phyloP scores from a whole-genome alignment of 2,329 filamentous ascomycete species.

The Pseudogymnoascus sp. region DNA sequence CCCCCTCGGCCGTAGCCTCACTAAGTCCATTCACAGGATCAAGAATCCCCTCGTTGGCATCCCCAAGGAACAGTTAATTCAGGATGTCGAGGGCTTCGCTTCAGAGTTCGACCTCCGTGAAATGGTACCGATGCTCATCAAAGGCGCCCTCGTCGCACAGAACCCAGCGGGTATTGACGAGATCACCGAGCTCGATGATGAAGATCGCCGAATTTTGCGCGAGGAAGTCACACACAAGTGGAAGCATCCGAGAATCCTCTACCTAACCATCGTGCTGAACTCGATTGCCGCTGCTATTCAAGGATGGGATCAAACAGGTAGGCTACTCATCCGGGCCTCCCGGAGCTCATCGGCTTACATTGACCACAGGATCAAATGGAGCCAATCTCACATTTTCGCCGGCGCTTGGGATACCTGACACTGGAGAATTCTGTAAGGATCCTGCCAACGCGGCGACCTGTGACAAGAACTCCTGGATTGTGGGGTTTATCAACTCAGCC shows the following conservation, averaged over 20 bases:
- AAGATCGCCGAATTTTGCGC: constrained; percentile 28
- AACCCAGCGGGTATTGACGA: constrained; percentile 17
- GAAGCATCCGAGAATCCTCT: constrained; percentile 54
- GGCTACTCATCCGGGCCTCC: constrained; percentile 29
- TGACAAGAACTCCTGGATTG: constrained; percentile 37
- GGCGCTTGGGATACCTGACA: constrained; percentile 31
- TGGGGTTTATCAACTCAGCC: constrained; percentile 52
- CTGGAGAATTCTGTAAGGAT: constrained; percentile 9
- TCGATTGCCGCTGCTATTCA: constrained; percentile 62
- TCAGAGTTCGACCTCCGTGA: constrained; percentile 47
- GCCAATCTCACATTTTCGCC: constrained; percentile 34
- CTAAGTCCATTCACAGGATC: constrained; percentile 33
- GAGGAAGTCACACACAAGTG: constrained; percentile 61
- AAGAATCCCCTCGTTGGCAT: constrained; percentile 51
- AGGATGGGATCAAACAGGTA: constrained; percentile 36
- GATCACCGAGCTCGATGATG: constrained; percentile 25
- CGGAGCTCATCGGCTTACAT: constrained; percentile 46
- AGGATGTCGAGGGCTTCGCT: constrained; percentile 53
- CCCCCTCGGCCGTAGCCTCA: neutral
- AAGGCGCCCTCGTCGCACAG: constrained; percentile 36
- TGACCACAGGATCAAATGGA: constrained; percentile 39
- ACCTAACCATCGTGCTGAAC: constrained; percentile 59
- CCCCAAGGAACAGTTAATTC: constrained; percentile 41
- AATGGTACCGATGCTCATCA: constrained; percentile 15
- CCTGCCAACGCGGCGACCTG: constrained; percentile 9